Evolutionary conservation across 352 stramenopile species (phyloP).

Genomic region (Pythium phragmiticola): DNA sequence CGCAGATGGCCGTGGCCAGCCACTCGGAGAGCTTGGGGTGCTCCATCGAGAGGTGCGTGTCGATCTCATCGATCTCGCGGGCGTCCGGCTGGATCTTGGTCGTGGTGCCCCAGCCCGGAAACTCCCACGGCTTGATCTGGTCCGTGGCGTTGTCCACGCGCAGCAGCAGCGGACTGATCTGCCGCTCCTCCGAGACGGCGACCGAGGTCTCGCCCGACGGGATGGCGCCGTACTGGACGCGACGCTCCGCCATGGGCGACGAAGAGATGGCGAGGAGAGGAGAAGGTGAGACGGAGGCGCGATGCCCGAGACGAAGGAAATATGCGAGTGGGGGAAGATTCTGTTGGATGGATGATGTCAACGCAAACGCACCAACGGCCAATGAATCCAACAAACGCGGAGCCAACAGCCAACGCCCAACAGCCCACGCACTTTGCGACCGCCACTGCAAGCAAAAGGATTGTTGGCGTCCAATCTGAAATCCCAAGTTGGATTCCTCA

Average conservation of each 20-base stretch:
- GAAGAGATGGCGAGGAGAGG: neutral
- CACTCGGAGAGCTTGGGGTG: constrained; percentile 91
- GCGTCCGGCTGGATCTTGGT: constrained; percentile 52
- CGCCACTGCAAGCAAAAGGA: constrained; percentile 6
- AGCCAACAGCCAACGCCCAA: constrained; percentile 1
- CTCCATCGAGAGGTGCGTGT: constrained; percentile 65
- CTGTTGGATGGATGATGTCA: neutral
- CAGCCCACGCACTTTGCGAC: constrained; percentile 1
- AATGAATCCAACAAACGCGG: neutral
- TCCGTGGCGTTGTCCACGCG: constrained; percentile 70
- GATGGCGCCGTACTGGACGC: constrained; percentile 61
- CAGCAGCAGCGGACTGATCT: constrained; percentile 65
- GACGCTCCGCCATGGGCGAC: constrained; percentile 33
- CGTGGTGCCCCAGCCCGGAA: constrained; percentile 80
- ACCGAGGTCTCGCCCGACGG: constrained; percentile 36
- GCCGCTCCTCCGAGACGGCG: constrained; percentile 39
- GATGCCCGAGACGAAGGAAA: constrained; percentile 1
- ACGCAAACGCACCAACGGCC: constrained; percentile 1
- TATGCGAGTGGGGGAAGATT: neutral
- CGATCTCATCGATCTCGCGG: constrained; percentile 73
- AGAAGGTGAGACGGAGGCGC: neutral
- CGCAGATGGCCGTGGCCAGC: constrained; percentile 93
- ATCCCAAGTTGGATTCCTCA: constrained; percentile 6
- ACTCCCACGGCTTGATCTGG: constrained; percentile 82
- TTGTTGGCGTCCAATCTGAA: constrained; percentile 8